Percentiles rank a stretch among this genome's conserved stretches.
phyloP scores from a whole-genome alignment of 192 early-diverging fungal species.

The Nowakowskiella sp. region DNA sequence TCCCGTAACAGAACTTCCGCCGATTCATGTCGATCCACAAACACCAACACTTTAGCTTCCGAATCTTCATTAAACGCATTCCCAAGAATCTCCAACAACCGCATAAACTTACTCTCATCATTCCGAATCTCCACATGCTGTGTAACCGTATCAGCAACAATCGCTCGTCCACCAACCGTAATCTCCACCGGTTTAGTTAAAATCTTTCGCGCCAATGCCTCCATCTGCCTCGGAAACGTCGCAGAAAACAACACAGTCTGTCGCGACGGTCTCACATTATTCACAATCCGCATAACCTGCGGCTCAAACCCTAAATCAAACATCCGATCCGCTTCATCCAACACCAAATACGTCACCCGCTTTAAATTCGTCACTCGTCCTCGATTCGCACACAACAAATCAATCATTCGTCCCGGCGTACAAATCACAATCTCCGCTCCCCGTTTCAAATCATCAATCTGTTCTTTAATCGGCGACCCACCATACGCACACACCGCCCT shows the following conservation, averaged over 20 bases:
- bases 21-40: constrained; percentile 93
- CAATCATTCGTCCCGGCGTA: constrained; percentile 86
- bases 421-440: constrained; percentile 89
- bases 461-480: constrained; percentile 78
- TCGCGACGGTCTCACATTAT: constrained; percentile 75
- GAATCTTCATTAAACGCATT: constrained; percentile 62
- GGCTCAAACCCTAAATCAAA: constrained; percentile 99
- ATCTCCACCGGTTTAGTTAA: constrained; percentile 86
- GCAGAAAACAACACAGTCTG: constrained; percentile 91
- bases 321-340: constrained; percentile 66
- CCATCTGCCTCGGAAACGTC: constrained; percentile 94
- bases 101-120: constrained; percentile 80
- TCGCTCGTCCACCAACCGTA: constrained; percentile 86
- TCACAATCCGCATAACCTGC: constrained; percentile 94
- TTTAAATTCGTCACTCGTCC: constrained; percentile 84
- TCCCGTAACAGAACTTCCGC: constrained; percentile 84
- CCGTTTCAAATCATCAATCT: constrained; percentile 80
- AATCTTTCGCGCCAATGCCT: constrained; percentile 88
- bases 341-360: constrained; percentile 34
- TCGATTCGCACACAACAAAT: constrained; percentile 77
- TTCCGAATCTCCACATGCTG: constrained; percentile 82
- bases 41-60: constrained; percentile 71
- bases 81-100: constrained; percentile 82
- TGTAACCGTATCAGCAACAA: constrained; percentile 78
- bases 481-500: constrained; percentile 84